phyloP scores from a whole-genome alignment of 768 basidiomycete species.

The Auriscalpium orientale region DNA sequence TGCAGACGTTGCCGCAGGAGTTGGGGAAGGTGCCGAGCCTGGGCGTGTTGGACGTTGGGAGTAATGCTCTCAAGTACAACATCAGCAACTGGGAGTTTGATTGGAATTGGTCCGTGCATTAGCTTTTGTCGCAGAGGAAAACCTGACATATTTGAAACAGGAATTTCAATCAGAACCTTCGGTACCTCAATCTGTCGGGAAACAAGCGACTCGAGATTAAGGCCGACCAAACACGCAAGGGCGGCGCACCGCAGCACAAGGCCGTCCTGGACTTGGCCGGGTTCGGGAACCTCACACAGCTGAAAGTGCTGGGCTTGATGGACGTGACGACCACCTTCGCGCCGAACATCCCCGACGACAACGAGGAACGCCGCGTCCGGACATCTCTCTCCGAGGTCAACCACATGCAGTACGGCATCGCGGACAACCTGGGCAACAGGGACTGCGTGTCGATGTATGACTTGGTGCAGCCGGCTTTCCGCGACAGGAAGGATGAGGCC shows the following conservation, averaged over 20 bases:
- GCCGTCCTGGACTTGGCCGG: constrained; percentile 47
- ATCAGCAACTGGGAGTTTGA: constrained; percentile 98
- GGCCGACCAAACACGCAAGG: constrained; percentile 42
- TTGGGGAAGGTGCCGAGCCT: constrained; percentile 75
- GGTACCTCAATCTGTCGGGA: constrained; percentile 93
- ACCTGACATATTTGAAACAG: constrained; percentile 30
- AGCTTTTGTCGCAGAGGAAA: background rate
- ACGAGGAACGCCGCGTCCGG: constrained; percentile 83
- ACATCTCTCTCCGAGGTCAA: constrained; percentile 85
- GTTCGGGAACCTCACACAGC: constrained; percentile 77
- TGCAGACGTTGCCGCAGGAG: constrained; percentile 89
- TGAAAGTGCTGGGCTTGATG: constrained; percentile 94
- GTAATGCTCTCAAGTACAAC: constrained; percentile 92
- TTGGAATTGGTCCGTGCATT: constrained; percentile 87
- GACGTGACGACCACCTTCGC: constrained; percentile 72
- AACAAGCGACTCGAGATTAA: constrained; percentile 97
- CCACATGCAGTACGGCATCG: constrained; percentile 93
- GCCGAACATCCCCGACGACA: constrained; percentile 68
- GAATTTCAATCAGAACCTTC: constrained; percentile 93
- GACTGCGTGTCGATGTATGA: constrained; percentile 87
- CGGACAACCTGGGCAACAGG: constrained; percentile 78
- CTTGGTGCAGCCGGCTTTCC: constrained; percentile 83
- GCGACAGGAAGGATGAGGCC: constrained; percentile 67
- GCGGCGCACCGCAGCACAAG: constrained; percentile 23
- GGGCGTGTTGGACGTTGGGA: constrained; percentile 84